A percentile compares a stretch with the other conserved stretches of the same genome.
These are phyloP conservation scores for Venturia pyrina DNA, from an alignment of 2,329 filamentous ascomycete species.

Conservation along the genomic window DNA sequence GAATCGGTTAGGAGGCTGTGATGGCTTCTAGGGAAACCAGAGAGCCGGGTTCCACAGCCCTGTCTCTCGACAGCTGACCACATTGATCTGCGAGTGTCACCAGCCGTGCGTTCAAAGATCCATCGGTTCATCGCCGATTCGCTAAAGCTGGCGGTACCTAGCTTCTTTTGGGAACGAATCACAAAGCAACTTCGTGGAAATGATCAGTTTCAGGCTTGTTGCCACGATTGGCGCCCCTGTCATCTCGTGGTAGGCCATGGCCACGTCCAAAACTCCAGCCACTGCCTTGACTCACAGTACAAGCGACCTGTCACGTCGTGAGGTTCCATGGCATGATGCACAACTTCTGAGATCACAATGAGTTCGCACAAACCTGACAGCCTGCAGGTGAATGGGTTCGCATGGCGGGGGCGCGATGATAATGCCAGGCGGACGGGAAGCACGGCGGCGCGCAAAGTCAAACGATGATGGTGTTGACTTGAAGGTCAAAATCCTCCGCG, in stretches of 20 bases:
- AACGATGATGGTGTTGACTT: background rate
- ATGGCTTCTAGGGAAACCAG: background rate
- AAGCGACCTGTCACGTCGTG: background rate
- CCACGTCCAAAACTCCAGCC: background rate
- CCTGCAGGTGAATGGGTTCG: background rate
- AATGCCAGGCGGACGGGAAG: background rate
- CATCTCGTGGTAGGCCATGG: background rate
- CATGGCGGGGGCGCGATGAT: background rate
- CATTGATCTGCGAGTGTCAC: background rate
- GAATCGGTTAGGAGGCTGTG: background rate
- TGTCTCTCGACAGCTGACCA: background rate
- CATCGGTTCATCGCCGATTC: conserved; percentile 1
- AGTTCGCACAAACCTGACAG: background rate
- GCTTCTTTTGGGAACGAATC: background rate
- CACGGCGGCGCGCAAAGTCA: background rate
- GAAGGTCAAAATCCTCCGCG: background rate
- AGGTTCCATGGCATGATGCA: background rate
- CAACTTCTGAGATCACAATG: background rate
- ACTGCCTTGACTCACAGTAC: background rate
- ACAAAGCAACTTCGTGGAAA: background rate
- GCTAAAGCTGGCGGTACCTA: background rate
- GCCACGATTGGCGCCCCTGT: conserved; percentile 1
- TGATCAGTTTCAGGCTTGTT: background rate
- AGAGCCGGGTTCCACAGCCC: background rate
- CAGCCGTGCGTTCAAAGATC: background rate